Percentiles rank a stretch among this genome's conserved stretches.
These are phyloP conservation scores for Priceomyces carsonii DNA, from an alignment of 805 yeast species.

Conservation along the genomic window DNA sequence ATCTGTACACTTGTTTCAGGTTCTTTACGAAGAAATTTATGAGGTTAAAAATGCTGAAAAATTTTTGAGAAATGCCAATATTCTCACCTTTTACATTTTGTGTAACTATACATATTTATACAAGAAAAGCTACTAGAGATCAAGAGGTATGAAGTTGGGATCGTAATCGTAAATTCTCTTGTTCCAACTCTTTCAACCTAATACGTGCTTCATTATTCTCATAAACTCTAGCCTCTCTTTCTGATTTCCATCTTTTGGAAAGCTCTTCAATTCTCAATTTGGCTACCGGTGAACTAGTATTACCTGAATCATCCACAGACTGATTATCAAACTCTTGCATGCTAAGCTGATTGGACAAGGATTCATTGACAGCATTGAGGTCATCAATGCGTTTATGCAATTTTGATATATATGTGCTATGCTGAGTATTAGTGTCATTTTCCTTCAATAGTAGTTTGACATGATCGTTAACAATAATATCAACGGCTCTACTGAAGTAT, in stretches of 20 bases:
- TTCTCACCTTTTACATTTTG: too few species aligned
- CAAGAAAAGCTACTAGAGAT: too few species aligned
- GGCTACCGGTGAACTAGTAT: slow-evolving; percentile 32
- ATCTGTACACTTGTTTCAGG: slow-evolving; percentile 2
- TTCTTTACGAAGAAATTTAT: slow-evolving; percentile 1
- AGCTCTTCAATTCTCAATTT: slow-evolving; percentile 60
- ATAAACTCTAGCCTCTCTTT: slow-evolving; percentile 65
- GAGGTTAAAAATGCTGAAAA: slow-evolving; percentile 16
- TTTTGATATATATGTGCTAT: slow-evolving; percentile 22
- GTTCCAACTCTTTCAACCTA: slow-evolving; percentile 54
- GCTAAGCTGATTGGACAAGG: slow-evolving; percentile 16
- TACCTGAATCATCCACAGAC: slow-evolving; percentile 3
- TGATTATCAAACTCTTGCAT: slow-evolving; percentile 8
- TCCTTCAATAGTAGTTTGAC: slow-evolving; percentile 40
- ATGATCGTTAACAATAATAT: slow-evolving; percentile 59
- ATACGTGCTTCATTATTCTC: slow-evolving; percentile 58
- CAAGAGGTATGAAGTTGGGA: too few species aligned
- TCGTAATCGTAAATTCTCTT: slow-evolving; percentile 48
- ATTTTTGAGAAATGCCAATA: slow-evolving; percentile 10
- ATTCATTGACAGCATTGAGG: slow-evolving; percentile 22
- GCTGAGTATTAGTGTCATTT: slow-evolving; percentile 21
- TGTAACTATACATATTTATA: too few species aligned
- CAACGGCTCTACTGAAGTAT: slow-evolving; percentile 62
- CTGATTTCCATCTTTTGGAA: slow-evolving; percentile 65
- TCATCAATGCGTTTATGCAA: slow-evolving; percentile 28